phyloP scores from a whole-genome alignment of 495 filamentous ascomycete species.

The Pyrenula aspistea region DNA sequence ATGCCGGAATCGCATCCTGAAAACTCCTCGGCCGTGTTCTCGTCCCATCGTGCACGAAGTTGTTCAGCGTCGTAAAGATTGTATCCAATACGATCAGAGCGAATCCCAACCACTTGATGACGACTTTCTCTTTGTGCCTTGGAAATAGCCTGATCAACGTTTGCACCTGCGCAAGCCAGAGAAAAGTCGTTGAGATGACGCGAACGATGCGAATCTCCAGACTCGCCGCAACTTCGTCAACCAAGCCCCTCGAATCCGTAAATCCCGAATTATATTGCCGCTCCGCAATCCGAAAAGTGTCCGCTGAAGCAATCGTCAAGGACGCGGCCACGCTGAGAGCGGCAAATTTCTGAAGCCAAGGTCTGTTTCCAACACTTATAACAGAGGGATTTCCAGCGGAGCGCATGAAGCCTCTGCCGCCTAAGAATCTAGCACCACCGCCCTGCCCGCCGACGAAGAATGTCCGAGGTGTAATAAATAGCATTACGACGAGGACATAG shows the following conservation, averaged over 20 bases:
- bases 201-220: slow-evolving; percentile 77
- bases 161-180: slow-evolving; percentile 96
- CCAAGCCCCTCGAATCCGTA: slow-evolving; percentile 60
- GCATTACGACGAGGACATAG: slow-evolving; percentile 88
- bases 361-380: slow-evolving; percentile 78
- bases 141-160: slow-evolving; percentile 93
- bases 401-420: slow-evolving; percentile 74
- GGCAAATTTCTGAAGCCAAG: slow-evolving; percentile 93
- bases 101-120: slow-evolving; percentile 98
- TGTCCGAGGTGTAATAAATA: slow-evolving; percentile 81
- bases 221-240: slow-evolving; percentile 64
- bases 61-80: slow-evolving; percentile 78
- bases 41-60: slow-evolving; percentile 54
- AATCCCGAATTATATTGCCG: slow-evolving; percentile 61
- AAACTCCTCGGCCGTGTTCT: slow-evolving; percentile 57
- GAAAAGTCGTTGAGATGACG: slow-evolving; percentile 84
- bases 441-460: slow-evolving; percentile 72
- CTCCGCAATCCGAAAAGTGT: slow-evolving; percentile 76
- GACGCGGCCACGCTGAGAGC: slow-evolving; percentile 84
- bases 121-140: slow-evolving; percentile 89
- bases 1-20: slow-evolving; percentile 77
- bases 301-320: slow-evolving; percentile 80
- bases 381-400: slow-evolving; percentile 57
- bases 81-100: slow-evolving; percentile 83
- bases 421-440: slow-evolving; percentile 57